Evolutionary conservation across 2,329 filamentous ascomycete genomes (phyloP), one percentile per base, ranked within the genome.

Genomic region (Colletotrichum lentis): DNA sequence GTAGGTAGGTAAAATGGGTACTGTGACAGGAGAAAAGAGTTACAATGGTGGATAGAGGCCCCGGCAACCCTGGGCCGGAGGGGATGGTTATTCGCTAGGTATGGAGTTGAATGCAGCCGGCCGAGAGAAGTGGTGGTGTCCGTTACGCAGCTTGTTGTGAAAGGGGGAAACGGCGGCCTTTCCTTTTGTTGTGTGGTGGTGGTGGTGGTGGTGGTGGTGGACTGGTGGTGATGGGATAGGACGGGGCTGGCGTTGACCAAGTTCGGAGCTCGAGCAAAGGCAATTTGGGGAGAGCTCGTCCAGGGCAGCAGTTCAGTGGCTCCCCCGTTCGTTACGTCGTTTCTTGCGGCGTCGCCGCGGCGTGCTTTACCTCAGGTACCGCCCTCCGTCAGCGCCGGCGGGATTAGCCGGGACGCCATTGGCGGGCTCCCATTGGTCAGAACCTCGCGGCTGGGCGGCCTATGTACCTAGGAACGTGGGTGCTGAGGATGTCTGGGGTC

Each of bases 351-450:
- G 35, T 20, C 50, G 57, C 37, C 22, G 50, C 47, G 37, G 53
- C 60, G 46, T 53, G 52, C 66, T 56, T 43, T 44, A 68, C 65
- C 55, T 69, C 55, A 69, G 55, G 62, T 69, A 67, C 57, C 44
- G 22, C 43, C 50, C 57, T 68, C 65, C 65, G 55, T 43, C 65
- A 55, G 65, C 65, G 55, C 62, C 66, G 62, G 66, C 66, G 66
- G 66, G 62, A 69, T 65, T 69, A 66, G 62, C 66, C 66, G 66
- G 66, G 62, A 60, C 39, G 62, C 66, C 43, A 66, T 65, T 66
- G 50, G 27, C 16, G 22, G 14, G n/a, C 22, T 31, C 37, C 27
- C 43, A 69, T 69, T 69, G 66, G 66, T 8, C 55, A 47, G 47
- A 55, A 60, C 18, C 18, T 52, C 6, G 44, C 22, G 22, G 54